Evolutionary conservation across 2,329 filamentous ascomycete species (phyloP).

Genomic region (Phyllosticta paracitricarpa): DNA sequence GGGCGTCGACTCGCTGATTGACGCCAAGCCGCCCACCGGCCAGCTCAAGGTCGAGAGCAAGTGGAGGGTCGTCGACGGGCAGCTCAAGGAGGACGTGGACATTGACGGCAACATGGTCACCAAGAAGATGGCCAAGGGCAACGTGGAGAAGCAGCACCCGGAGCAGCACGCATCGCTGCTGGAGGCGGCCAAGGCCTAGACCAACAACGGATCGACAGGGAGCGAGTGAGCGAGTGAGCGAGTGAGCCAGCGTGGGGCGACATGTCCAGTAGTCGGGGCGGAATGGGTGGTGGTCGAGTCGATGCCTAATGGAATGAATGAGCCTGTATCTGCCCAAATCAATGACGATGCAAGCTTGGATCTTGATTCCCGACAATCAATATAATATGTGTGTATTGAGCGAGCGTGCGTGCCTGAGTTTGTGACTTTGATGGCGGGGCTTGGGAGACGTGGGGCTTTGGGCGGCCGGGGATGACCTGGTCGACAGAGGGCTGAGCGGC

Average conservation of each 20-base stretch:
- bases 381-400: background rate
- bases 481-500: background rate
- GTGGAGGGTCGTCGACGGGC: constrained; percentile 25
- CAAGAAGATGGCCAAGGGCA: constrained; percentile 33
- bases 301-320: background rate
- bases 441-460: background rate
- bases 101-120: constrained; percentile 34
- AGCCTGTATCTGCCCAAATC: background rate
- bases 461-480: background rate
- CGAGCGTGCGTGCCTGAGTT: background rate
- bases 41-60: constrained; percentile 28
- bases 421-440: background rate
- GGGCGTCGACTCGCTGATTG: constrained; percentile 29
- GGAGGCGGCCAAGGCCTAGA: constrained; percentile 16
- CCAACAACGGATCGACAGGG: background rate
- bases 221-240: background rate
- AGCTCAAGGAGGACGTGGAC: constrained; percentile 28
- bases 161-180: constrained; percentile 27
- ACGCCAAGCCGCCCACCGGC: constrained; percentile 30
- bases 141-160: constrained; percentile 31
- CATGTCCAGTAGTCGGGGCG: background rate
- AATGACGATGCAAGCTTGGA: background rate
- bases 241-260: background rate
- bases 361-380: background rate
- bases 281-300: background rate